Percentiles rank a stretch among this genome's conserved stretches.
phyloP scores from a whole-genome alignment of 495 filamentous ascomycete species.

The Lophiotrema nucula region DNA sequence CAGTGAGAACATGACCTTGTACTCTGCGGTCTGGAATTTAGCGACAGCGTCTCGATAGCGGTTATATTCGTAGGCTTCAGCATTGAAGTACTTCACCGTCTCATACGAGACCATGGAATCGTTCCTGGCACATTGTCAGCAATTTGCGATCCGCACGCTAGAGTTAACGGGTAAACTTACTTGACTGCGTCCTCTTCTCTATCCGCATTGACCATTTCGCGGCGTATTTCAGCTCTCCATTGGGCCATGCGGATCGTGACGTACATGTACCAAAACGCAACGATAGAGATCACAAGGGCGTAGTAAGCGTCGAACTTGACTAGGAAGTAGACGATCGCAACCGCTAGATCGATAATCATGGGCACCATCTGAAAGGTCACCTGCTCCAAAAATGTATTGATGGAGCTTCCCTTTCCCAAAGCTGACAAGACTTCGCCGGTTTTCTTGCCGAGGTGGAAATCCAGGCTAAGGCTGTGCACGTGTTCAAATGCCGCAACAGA shows the following conservation, averaged over 20 bases:
- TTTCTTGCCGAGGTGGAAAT: conserved; percentile 95
- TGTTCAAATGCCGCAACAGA: conserved; percentile 96
- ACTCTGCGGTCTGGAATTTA: conserved; percentile 82
- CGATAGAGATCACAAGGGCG: conserved; percentile 82
- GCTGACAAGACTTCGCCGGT: conserved; percentile 95
- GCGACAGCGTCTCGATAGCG: conserved; percentile 77
- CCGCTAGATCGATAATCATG: conserved; percentile 85
- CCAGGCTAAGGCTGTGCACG: conserved; percentile 88
- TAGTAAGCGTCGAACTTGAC: conserved; percentile 81
- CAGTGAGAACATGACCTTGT: conserved; percentile 81
- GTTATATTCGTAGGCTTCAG: conserved; percentile 87
- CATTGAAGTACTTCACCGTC: conserved; percentile 99
- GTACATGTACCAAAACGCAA: conserved; percentile 96
- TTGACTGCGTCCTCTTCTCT: conserved; percentile 96
- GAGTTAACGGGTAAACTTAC: conserved; percentile 34
- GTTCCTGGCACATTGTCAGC: conserved; percentile 54
- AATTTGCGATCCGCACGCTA: too few species aligned
- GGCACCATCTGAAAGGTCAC: conserved; percentile 93
- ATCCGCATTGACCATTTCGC: conserved; percentile 91
- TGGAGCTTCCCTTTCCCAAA: conserved; percentile 89
- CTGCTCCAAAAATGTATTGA: conserved; percentile 95
- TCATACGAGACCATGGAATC: conserved; percentile 98
- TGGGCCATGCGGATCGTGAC: conserved; percentile 94
- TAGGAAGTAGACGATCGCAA: conserved; percentile 86
- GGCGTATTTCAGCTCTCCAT: conserved; percentile 83